Percentiles rank a stretch among this genome's conserved stretches.
Evolutionary conservation across 306 rosid species (phyloP).

Genomic region (Myrica gale): DNA sequence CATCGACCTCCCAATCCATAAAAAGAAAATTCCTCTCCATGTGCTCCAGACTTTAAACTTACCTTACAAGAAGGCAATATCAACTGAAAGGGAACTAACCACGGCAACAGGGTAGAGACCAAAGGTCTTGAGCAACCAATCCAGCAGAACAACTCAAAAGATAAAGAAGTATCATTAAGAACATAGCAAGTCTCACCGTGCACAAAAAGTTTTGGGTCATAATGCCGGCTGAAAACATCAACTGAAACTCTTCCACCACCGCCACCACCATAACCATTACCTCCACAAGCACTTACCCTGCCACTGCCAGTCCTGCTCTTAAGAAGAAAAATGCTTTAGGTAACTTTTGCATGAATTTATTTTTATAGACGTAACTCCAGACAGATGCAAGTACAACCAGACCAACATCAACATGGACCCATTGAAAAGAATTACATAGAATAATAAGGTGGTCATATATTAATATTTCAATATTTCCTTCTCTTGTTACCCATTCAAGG

Average conservation of each 20-base stretch:
- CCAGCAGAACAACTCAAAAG: too few relatives aligned
- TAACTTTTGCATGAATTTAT: not conserved
- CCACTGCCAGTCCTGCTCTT: slow-evolving; percentile 64
- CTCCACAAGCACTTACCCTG: slow-evolving; percentile 62
- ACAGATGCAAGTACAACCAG: not conserved
- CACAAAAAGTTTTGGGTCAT: slow-evolving; percentile 50
- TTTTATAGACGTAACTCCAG: not conserved
- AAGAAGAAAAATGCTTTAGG: slow-evolving; percentile 14
- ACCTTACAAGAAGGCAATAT: too few relatives aligned
- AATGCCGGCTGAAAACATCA: slow-evolving; percentile 64
- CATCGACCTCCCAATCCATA: not conserved
- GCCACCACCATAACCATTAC: slow-evolving; percentile 60
- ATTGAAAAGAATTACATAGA: not conserved
- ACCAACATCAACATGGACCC: not conserved
- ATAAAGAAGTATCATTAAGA: not conserved
- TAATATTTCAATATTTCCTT: not conserved
- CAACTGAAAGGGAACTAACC: not conserved
- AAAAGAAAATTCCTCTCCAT: too few relatives aligned
- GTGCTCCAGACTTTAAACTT: too few relatives aligned
- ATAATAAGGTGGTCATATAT: not conserved
- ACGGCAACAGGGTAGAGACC: not conserved
- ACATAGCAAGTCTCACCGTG: slow-evolving; percentile 44
- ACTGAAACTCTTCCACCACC: slow-evolving; percentile 68
- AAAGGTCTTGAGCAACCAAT: too few relatives aligned
- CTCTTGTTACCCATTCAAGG: not conserved